These are phyloP conservation scores for Penicillium expansum DNA, from an alignment of 2,329 filamentous ascomycete species.

Conservation along the genomic window DNA sequence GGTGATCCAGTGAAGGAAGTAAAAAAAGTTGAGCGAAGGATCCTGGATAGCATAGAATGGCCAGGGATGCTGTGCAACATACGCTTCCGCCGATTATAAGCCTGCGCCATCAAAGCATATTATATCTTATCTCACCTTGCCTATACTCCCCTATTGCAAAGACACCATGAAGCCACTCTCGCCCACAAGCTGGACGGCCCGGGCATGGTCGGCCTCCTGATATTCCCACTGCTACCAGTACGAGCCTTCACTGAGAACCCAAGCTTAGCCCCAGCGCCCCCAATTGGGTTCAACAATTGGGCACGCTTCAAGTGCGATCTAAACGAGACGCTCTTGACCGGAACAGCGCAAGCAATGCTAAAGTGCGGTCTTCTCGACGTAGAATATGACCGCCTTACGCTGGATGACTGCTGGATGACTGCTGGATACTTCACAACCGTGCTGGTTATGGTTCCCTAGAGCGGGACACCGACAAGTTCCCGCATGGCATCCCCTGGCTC, in stretches of 20 bases:
- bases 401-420: slow-evolving; percentile 52
- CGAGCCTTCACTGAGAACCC: slow-evolving; percentile 22
- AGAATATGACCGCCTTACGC: slow-evolving; percentile 43
- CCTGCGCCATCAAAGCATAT: neutral
- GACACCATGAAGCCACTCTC: slow-evolving; percentile 4
- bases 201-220: slow-evolving; percentile 14
- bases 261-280: slow-evolving; percentile 39
- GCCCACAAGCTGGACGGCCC: slow-evolving; percentile 1
- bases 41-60: neutral
- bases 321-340: slow-evolving; percentile 49
- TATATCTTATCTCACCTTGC: neutral
- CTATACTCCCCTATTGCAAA: neutral
- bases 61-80: neutral
- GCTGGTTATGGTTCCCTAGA: slow-evolving; percentile 39
- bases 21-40: neutral
- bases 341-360: slow-evolving; percentile 49
- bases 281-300: slow-evolving; percentile 57
- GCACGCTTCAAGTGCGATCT: slow-evolving; percentile 49
- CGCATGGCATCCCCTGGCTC: slow-evolving; percentile 45
- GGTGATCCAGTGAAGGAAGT: neutral
- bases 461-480: slow-evolving; percentile 45
- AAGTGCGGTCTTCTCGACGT: slow-evolving; percentile 42
- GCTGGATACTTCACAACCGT: slow-evolving; percentile 43
- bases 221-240: slow-evolving; percentile 13
- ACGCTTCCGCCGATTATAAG: neutral